Conservation (phyloP, 257 asterid genomes). For the Solanum medicagineum region DNA sequence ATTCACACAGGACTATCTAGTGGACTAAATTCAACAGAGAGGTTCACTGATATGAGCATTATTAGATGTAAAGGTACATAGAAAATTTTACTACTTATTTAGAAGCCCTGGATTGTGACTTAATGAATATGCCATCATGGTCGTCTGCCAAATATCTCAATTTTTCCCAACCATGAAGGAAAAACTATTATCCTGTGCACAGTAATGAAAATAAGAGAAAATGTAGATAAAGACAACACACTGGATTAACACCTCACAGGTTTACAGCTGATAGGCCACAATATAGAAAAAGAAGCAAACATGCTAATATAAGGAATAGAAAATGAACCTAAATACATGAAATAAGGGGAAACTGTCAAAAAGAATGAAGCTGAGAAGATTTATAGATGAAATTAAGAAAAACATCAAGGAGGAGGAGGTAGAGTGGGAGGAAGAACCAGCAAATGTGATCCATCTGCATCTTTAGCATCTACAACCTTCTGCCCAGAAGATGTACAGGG, state of each 20-base stretch:
- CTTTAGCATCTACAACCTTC: constrained; percentile 8
- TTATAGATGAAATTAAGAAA: neutral
- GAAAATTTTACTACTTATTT: neutral
- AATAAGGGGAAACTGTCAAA: neutral
- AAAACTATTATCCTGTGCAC: neutral
- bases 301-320: neutral
- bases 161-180: neutral
- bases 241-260: neutral
- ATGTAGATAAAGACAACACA: neutral
- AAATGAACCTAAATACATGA: neutral
- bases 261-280: neutral
- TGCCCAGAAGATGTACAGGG: constrained; percentile 24
- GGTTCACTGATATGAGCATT: neutral
- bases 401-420: neutral
- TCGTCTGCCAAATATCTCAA: neutral
- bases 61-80: neutral
- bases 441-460: constrained; percentile 10
- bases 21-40: neutral
- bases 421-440: constrained; percentile 7
- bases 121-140: neutral
- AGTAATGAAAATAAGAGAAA: neutral
- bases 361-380: neutral
- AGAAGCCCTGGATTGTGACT: neutral
- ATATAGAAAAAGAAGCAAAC: neutral
- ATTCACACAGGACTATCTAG: neutral